Base-by-base conservation (phyloP, 805 yeast genomes). In the Nakazawaea populi region DNA sequence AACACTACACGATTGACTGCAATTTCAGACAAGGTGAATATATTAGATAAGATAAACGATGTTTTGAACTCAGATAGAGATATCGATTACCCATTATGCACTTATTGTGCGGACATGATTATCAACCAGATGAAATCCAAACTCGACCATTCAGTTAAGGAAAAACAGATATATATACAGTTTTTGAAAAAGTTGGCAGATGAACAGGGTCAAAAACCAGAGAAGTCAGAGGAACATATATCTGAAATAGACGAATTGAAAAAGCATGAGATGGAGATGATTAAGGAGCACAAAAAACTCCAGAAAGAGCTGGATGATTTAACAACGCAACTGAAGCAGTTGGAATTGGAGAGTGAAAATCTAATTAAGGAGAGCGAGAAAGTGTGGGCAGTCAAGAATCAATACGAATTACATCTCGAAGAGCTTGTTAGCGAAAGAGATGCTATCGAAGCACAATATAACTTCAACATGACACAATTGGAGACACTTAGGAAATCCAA, bases 31-130 rank as follows among this genome's bases (percentile, higher is more conserved):
- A 67, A 82, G 42, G 65, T 82, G 27, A 74, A 75, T 44, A 73
- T 82, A 0, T 63, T 89, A 35, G 80, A 80, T 2, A 79, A 78
- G 38, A 76, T 92, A 1, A 90, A 89, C 63, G 84, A 85, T 55
- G 73, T 87, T 1, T 66, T 92, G 5, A 84, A 94, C 0, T 83
- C 94, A 1, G 84, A 86, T 54, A 83, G 85, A 47, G 89, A 85
- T 53, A 75, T 92, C 12, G 95, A 89, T 55, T 83, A 82, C 60
- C 99, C 99, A 0, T 80, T 94, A 12, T 92, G 98, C 59, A 75
- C 75, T 28, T 97, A 91, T 42, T 94, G 99, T 65, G 86, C 94
- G 6, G 80, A 76, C 42, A 63, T 75, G 24, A 66, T 92, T 29
- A 71, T 86, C 9, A 82, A 79, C 8, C 83, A 83, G 51, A 73